phyloP scores from a whole-genome alignment of 176 grass and related monocot species.

The Microstegium vimineum region DNA sequence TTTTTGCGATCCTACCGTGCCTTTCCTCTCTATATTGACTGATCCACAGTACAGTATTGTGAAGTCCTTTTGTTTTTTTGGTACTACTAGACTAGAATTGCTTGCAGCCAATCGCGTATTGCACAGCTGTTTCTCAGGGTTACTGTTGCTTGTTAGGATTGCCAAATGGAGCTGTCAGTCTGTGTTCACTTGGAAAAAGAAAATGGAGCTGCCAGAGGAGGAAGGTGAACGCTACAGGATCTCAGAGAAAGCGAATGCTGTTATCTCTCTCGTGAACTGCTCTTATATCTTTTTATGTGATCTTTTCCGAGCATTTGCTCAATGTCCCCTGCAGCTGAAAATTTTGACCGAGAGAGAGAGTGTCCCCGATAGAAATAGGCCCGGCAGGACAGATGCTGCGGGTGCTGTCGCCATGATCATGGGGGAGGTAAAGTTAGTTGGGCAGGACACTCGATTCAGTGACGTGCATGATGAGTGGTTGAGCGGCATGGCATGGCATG shows the following conservation, averaged over 20 bases:
- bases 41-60: not conserved
- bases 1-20: not conserved
- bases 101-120: not conserved
- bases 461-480: conserved; percentile 46
- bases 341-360: not conserved
- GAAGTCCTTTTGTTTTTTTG: not conserved
- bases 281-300: conserved; percentile 25
- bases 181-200: not conserved
- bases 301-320: not conserved
- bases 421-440: conserved; percentile 27
- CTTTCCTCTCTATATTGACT: not conserved
- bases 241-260: conserved; percentile 7
- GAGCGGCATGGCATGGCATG: conserved; percentile 27
- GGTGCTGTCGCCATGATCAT: conserved; percentile 5
- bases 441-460: conserved; percentile 28
- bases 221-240: conserved; percentile 13
- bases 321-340: not conserved
- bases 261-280: not conserved
- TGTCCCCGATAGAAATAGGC: not conserved
- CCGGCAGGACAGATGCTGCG: conserved; percentile 19
- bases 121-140: not conserved
- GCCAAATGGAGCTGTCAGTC: conserved; percentile 8
- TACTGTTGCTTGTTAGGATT: not conserved
- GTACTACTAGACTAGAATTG: not conserved
- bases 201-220: conserved; percentile 17